Evolutionary conservation across 257 asterid species (phyloP).

Genomic region (Rhazya stricta): DNA sequence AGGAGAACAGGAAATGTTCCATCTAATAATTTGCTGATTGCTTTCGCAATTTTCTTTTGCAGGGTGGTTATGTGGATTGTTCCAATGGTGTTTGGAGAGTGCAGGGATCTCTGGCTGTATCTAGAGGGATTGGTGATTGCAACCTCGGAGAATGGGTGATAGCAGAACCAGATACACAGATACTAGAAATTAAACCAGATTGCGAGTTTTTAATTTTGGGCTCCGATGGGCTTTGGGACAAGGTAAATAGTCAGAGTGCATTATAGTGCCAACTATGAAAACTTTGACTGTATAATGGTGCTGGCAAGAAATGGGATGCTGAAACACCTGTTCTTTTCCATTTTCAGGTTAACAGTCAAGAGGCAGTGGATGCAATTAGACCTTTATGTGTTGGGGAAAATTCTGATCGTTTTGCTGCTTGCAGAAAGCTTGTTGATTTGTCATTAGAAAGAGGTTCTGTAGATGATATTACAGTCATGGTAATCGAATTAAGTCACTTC

Average conservation of each 20-base stretch:
- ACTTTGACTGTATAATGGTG: neutral
- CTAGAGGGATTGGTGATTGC: slow-evolving; percentile 75
- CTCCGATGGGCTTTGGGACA: slow-evolving; percentile 91
- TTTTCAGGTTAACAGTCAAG: slow-evolving; percentile 72
- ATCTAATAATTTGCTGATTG: slow-evolving; percentile 14
- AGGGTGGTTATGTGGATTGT: slow-evolving; percentile 86
- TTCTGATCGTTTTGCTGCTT: slow-evolving; percentile 43
- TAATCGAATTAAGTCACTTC: slow-evolving; percentile 50
- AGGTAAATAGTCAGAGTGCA: slow-evolving; percentile 28
- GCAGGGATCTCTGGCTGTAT: slow-evolving; percentile 78
- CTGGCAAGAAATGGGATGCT: slow-evolving; percentile 1
- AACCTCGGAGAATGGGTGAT: slow-evolving; percentile 73
- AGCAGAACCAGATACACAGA: slow-evolving; percentile 62
- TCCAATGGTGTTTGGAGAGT: slow-evolving; percentile 84
- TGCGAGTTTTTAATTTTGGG: slow-evolving; percentile 77
- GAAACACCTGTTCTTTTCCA: slow-evolving; percentile 10
- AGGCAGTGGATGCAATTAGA: slow-evolving; percentile 63
- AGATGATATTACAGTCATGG: slow-evolving; percentile 64
- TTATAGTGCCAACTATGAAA: neutral
- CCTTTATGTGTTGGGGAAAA: slow-evolving; percentile 37
- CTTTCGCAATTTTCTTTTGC: slow-evolving; percentile 10
- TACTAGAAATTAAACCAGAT: slow-evolving; percentile 39
- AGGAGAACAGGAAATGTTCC: neutral
- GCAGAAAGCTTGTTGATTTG: slow-evolving; percentile 64
- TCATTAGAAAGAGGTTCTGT: slow-evolving; percentile 61